Evolutionary conservation across 345 rosid species (phyloP).

Genomic region (Streptanthus diversifolius): DNA sequence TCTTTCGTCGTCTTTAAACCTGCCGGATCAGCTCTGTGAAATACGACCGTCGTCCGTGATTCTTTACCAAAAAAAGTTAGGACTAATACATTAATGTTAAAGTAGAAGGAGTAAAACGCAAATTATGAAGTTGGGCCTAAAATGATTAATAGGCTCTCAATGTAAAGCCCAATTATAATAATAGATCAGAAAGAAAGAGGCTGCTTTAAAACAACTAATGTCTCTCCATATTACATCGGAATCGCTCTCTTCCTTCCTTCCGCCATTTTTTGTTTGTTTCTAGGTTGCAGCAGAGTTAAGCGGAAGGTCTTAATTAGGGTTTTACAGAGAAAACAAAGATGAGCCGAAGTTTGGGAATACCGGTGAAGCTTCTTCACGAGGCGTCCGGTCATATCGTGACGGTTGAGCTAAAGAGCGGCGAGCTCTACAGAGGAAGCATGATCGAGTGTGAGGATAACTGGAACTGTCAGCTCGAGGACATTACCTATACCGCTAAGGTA

Average conservation of each 20-base stretch:
- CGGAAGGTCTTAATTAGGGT: conserved; percentile 42
- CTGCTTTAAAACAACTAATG: neutral
- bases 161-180: neutral
- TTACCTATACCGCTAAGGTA: conserved; percentile 78
- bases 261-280: neutral
- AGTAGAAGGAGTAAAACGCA: conserved; percentile 20
- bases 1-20: neutral
- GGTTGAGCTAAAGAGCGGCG: conserved; percentile 86
- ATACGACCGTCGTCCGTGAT: neutral
- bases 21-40: neutral
- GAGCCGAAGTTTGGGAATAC: conserved; percentile 88
- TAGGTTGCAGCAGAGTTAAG: conserved; percentile 22
- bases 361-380: conserved; percentile 85
- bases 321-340: conserved; percentile 36
- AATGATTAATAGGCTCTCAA: neutral
- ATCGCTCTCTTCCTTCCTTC: conserved; percentile 8
- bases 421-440: conserved; percentile 88
- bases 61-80: neutral
- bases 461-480: conserved; percentile 86
- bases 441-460: conserved; percentile 90
- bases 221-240: neutral
- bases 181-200: neutral
- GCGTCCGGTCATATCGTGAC: conserved; percentile 81
- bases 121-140: neutral
- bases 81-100: neutral